These are phyloP conservation scores for Pestalotiopsis sp. DNA, from an alignment of 2,329 filamentous ascomycete genomes.

Conservation along the genomic window DNA sequence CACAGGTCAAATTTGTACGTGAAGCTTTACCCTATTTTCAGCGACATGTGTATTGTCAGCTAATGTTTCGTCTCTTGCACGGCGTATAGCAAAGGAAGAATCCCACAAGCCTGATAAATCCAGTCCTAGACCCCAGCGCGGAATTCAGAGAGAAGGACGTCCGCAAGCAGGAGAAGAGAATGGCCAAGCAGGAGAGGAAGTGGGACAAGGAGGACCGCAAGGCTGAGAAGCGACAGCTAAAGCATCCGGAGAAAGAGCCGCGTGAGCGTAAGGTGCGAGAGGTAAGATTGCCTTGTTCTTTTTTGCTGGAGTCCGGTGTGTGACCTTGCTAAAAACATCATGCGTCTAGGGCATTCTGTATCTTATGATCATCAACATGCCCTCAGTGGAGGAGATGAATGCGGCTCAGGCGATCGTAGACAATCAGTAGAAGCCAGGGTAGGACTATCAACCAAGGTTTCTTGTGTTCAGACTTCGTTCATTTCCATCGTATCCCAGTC, in stretches of 20 bases:
- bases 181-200: constrained; percentile 20
- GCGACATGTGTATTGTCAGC: background rate
- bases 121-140: constrained; percentile 20
- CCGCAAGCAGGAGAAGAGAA: constrained; percentile 18
- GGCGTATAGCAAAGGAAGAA: constrained; percentile 17
- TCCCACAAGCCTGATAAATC: constrained; percentile 17
- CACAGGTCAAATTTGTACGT: background rate
- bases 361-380: constrained; percentile 54
- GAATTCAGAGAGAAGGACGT: constrained; percentile 21
- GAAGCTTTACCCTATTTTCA: too few relatives aligned
- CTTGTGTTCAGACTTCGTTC: too few relatives aligned
- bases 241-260: constrained; percentile 17
- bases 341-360: constrained; percentile 45
- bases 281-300: background rate
- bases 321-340: background rate
- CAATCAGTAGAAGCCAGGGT: background rate
- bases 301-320: too few relatives aligned
- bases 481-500: too few relatives aligned
- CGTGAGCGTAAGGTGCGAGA: constrained; percentile 2
- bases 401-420: background rate
- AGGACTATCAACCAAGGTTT: too few relatives aligned
- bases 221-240: constrained; percentile 18
- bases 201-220: constrained; percentile 19
- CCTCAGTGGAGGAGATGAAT: constrained; percentile 43
- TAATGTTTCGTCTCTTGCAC: background rate